These are phyloP conservation scores for Lichenothelia convexa DNA, from an alignment of 495 filamentous ascomycete genomes.

Conservation along the genomic window DNA sequence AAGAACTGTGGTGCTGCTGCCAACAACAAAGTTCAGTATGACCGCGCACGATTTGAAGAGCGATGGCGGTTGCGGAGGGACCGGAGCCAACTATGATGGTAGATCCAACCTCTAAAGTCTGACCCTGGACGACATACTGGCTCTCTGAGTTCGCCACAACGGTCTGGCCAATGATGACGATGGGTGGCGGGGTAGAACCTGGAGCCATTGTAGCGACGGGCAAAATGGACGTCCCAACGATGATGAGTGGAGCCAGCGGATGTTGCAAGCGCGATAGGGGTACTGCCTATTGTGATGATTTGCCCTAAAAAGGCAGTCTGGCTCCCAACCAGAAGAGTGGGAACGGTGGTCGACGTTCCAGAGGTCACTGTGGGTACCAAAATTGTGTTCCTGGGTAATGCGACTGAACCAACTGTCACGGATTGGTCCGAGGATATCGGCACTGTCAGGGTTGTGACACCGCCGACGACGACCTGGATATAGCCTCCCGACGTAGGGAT, in stretches of 20 bases:
- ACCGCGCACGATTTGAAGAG: background rate
- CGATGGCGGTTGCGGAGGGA: constrained; percentile 1
- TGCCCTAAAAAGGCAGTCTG: background rate
- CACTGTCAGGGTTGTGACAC: too few relatives aligned
- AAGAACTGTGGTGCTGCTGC: background rate
- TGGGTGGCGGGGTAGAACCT: background rate
- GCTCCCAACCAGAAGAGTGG: background rate
- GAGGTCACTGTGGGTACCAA: too few relatives aligned
- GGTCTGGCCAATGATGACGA: background rate
- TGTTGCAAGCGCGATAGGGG: background rate
- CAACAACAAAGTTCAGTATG: constrained; percentile 1
- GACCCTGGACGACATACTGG: background rate
- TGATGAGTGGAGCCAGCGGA: background rate
- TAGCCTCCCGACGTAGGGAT: too few relatives aligned
- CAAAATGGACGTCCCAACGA: too few relatives aligned
- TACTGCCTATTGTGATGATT: background rate
- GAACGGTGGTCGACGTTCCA: too few relatives aligned
- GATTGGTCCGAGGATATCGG: too few relatives aligned
- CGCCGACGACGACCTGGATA: too few relatives aligned
- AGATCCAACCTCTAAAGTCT: constrained; percentile 1
- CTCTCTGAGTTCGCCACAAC: background rate
- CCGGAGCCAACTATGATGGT: constrained; percentile 1
- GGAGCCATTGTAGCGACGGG: background rate
- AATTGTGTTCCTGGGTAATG: too few relatives aligned
- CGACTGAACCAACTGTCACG: too few relatives aligned